Conservation (phyloP, 805 yeast genomes). For the Priceomyces melissophilus region DNA sequence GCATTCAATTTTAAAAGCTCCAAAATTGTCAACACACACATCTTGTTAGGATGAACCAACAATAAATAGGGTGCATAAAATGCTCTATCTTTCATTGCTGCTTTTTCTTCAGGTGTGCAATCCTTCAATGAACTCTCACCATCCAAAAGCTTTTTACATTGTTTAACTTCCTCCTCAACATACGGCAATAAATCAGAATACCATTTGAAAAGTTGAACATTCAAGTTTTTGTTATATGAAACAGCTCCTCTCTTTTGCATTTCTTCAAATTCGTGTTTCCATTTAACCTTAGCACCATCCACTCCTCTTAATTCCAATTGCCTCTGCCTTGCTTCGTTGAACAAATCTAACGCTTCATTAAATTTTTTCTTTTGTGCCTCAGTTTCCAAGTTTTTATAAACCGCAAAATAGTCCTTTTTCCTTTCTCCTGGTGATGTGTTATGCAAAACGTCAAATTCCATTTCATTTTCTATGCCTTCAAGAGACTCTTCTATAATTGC, state of each 20-base stretch:
- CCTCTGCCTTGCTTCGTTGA: slow-evolving; percentile 74
- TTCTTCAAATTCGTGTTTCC: slow-evolving; percentile 81
- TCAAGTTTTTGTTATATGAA: slow-evolving; percentile 56
- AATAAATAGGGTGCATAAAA: slow-evolving; percentile 75
- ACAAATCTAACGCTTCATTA: slow-evolving; percentile 61
- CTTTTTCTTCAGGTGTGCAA: slow-evolving; percentile 15
- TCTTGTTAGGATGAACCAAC: slow-evolving; percentile 71
- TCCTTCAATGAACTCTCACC: slow-evolving; percentile 16
- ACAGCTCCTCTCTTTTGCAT: slow-evolving; percentile 56
- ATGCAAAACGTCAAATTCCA: slow-evolving; percentile 23
- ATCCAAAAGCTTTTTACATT: slow-evolving; percentile 46
- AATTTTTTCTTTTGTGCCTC: slow-evolving; percentile 48
- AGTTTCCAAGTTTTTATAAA: slow-evolving; percentile 51
- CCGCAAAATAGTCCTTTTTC: slow-evolving; percentile 62
- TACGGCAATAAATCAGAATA: slow-evolving; percentile 67
- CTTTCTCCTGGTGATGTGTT: slow-evolving; percentile 27
- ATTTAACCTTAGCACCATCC: slow-evolving; percentile 81
- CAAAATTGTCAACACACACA: slow-evolving; percentile 79
- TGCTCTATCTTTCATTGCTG: slow-evolving; percentile 38
- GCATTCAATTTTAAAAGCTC: slow-evolving; percentile 74
- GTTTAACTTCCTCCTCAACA: slow-evolving; percentile 60
- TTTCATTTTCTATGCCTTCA: slow-evolving; percentile 25
- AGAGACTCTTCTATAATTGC: slow-evolving; percentile 22
- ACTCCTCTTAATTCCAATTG: slow-evolving; percentile 73
- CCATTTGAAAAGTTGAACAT: slow-evolving; percentile 83